Evolutionary conservation across 257 asterid species (phyloP).

Genomic region (Solanum peruvianum): DNA sequence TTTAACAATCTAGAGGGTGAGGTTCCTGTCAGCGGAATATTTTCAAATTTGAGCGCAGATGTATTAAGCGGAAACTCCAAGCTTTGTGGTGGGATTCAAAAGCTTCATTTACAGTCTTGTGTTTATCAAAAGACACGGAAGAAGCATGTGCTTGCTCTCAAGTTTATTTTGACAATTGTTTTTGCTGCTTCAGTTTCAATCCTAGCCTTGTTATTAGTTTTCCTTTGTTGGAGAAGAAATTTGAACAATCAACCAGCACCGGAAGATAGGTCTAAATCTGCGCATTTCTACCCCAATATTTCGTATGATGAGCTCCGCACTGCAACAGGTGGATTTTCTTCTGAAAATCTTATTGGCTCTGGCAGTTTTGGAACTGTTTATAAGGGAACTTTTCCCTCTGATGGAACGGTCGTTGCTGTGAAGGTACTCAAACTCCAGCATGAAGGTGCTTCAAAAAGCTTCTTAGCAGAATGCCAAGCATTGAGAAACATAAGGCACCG

Average conservation of each 20-base stretch:
- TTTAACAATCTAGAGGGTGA: constrained; percentile 32
- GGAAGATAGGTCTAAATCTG: not conserved
- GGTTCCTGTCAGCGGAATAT: constrained; percentile 24
- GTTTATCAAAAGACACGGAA: not conserved
- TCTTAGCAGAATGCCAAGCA: constrained; percentile 39
- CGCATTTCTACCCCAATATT: constrained; percentile 6
- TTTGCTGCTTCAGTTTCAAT: constrained; percentile 7
- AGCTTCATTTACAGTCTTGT: constrained; percentile 21
- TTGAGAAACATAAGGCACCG: constrained; percentile 28
- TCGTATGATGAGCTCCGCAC: constrained; percentile 25
- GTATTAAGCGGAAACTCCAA: constrained; percentile 14
- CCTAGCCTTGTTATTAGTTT: constrained; percentile 11
- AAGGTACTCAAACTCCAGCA: constrained; percentile 32
- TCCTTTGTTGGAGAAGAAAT: constrained; percentile 7
- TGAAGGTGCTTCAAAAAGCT: constrained; percentile 35
- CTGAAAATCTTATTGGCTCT: constrained; percentile 21
- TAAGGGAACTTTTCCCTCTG: constrained; percentile 19
- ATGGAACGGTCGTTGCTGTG: constrained; percentile 21
- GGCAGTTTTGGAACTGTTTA: constrained; percentile 39
- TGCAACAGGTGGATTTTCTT: constrained; percentile 31
- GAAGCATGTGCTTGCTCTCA: not conserved
- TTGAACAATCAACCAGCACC: not conserved
- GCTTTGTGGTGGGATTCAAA: constrained; percentile 31
- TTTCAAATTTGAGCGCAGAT: constrained; percentile 8
- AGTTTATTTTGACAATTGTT: constrained; percentile 3